Conservation (phyloP, 768 basidiomycete species). For the Mycena crocata region DNA sequence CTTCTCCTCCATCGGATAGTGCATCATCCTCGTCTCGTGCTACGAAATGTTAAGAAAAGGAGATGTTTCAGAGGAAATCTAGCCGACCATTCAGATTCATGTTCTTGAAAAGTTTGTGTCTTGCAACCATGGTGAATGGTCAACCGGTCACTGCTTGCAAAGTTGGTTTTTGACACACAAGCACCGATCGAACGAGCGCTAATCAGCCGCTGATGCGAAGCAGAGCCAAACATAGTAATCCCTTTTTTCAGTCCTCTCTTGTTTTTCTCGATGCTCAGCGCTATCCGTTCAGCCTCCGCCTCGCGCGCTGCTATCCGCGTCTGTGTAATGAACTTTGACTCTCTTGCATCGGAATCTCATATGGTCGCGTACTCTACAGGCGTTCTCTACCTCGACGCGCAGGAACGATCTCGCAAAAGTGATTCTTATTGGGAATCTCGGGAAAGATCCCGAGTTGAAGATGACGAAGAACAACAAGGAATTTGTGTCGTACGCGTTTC, state of each 20-base stretch:
- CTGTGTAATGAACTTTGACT: neutral
- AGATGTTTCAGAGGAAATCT: neutral
- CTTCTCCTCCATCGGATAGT: slow-evolving; percentile 81
- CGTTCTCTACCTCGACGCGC: slow-evolving; percentile 71
- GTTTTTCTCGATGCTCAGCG: slow-evolving; percentile 60
- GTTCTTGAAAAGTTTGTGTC: slow-evolving; percentile 91
- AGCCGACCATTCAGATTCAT: slow-evolving; percentile 78
- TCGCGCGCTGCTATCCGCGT: slow-evolving; percentile 15
- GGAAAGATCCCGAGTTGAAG: slow-evolving; percentile 76
- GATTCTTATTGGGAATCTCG: slow-evolving; percentile 79
- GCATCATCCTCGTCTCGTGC: slow-evolving; percentile 89
- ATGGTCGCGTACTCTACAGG: slow-evolving; percentile 48
- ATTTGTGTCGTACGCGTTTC: slow-evolving; percentile 72
- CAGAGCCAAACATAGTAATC: slow-evolving; percentile 9
- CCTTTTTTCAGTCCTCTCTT: neutral
- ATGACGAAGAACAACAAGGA: slow-evolving; percentile 80
- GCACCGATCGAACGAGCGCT: too few relatives aligned
- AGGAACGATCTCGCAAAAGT: slow-evolving; percentile 78
- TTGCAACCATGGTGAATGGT: slow-evolving; percentile 74
- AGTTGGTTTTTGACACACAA: too few relatives aligned
- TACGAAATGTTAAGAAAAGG: slow-evolving; percentile 43
- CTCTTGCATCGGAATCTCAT: slow-evolving; percentile 2
- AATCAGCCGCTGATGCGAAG: too few relatives aligned
- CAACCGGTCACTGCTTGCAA: too few relatives aligned
- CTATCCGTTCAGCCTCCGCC: slow-evolving; percentile 53